These are phyloP conservation scores for Magnusiomyces paraingens DNA, from an alignment of 1,139 yeast species.

Conservation along the genomic window DNA sequence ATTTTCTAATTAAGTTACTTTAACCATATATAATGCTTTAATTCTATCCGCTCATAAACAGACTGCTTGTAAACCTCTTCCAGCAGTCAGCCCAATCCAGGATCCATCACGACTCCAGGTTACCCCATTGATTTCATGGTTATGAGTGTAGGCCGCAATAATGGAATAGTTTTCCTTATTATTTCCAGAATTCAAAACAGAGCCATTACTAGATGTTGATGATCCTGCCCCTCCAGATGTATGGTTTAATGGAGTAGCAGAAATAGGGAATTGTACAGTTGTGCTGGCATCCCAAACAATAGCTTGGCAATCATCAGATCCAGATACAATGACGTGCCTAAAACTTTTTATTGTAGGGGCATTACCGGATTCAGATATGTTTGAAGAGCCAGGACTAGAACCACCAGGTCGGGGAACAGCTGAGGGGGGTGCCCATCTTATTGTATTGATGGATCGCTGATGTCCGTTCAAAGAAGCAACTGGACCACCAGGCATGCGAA, in stretches of 20 bases:
- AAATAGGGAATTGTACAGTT: conserved; percentile 22
- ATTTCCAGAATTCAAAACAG: background rate
- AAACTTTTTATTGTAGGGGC: background rate
- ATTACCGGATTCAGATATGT: background rate
- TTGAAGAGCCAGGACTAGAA: conserved; percentile 2
- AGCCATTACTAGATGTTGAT: background rate
- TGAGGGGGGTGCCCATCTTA: conserved; percentile 75
- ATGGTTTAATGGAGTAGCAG: background rate
- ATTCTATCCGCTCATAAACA: conserved; percentile 28
- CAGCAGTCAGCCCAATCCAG: conserved; percentile 78
- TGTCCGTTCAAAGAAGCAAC: conserved; percentile 65
- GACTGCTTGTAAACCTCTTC: conserved; percentile 75
- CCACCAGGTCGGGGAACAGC: conserved; percentile 14
- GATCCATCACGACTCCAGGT: conserved; percentile 69
- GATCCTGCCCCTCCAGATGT: conserved; percentile 2
- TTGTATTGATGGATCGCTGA: conserved; percentile 57
- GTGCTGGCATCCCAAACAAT: conserved; percentile 66
- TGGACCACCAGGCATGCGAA: conserved; percentile 85
- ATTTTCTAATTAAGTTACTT: too few relatives aligned
- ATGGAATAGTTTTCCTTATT: conserved; percentile 24
- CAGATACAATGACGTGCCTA: conserved; percentile 57
- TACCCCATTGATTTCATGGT: conserved; percentile 65
- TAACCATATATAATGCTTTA: too few relatives aligned
- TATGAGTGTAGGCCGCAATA: conserved; percentile 50
- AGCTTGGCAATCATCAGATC: conserved; percentile 89